Base-by-base conservation (phyloP, 2,329 filamentous ascomycete species). In the Magnaporthiopsis rhizophila region DNA sequence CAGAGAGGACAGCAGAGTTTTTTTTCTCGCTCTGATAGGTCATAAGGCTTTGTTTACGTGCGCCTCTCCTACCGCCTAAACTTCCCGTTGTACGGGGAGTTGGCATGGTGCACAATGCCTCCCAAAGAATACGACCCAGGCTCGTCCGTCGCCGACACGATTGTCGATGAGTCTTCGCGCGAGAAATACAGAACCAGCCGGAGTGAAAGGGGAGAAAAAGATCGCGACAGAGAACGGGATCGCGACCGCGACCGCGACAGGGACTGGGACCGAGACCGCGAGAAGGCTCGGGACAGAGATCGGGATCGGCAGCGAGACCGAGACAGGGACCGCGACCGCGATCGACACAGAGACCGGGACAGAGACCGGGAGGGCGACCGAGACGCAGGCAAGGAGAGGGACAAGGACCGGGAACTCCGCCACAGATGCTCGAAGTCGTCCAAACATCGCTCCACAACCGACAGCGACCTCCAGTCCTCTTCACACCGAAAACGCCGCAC, bases 401-500 rank as follows among this genome's bases (percentile, higher is more conserved):
- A 71, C 62, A 67, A 67, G 58, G 75, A 76, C 34, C 67, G 71
- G 56, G 76, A 78, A 58, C 72, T 70, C 57, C 73, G 72, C 30
- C 76, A 79, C 63, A 77, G 75, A 66, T 77, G 78, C 50, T 75
- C 76, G 61, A 77, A 75, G n/a, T 70, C 70, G 59, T 79, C 77
- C 67, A 80, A 77, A 67, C 68, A 75, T 36, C 74, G 74, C 21
- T 26, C 61, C 65, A 73, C 74, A 32, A 72, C 74, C 50, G 75
- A 74, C 66, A 79, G 76, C 70, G 79, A 81, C 61, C 71, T 72
- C 9, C 68, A 74, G 62, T 79, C 77, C 38, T 75, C 75, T 65
- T 73, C 76, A 21, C 72, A 74, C 63, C 72, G 73, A 65, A 69
- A 71, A 57, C 73, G 73, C 65, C 68, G 69, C 64, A 70, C 76